Evolutionary conservation across 306 rosid genomes (phyloP).

Genomic region (Pterocarpus macrocarpus): DNA sequence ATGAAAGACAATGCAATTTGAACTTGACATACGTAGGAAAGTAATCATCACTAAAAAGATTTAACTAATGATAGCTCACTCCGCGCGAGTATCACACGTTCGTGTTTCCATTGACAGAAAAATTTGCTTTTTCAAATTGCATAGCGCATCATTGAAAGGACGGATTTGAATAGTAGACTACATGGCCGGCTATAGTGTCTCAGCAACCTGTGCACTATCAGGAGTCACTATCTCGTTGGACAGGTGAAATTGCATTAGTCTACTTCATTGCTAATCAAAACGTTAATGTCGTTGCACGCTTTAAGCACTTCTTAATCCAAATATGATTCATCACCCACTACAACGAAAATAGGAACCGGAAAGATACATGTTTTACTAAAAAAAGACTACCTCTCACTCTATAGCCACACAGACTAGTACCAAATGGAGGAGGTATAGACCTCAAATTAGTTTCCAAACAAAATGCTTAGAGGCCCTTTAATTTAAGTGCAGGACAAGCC

Average conservation of each 20-base stretch:
- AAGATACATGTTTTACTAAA: slow-evolving; percentile 30
- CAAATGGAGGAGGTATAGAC: not conserved
- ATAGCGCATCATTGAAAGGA: not conserved
- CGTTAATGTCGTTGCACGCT: slow-evolving; percentile 6
- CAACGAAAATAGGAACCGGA: slow-evolving; percentile 33
- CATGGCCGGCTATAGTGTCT: too few species aligned
- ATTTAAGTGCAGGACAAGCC: slow-evolving; percentile 24
- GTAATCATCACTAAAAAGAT: slow-evolving; percentile 2
- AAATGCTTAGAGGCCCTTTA: slow-evolving; percentile 4
- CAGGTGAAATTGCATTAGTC: slow-evolving; percentile 25
- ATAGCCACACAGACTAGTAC: slow-evolving; percentile 36
- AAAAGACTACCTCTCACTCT: slow-evolving; percentile 20
- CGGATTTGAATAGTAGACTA: not conserved
- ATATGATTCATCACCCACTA: slow-evolving; percentile 19
- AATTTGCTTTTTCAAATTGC: slow-evolving; percentile 5
- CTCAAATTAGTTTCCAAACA: slow-evolving; percentile 37
- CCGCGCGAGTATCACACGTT: slow-evolving; percentile 31
- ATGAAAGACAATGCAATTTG: not conserved
- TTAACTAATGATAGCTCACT: not conserved
- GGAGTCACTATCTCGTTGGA: slow-evolving; percentile 21
- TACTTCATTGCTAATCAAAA: slow-evolving; percentile 27
- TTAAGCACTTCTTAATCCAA: slow-evolving; percentile 11
- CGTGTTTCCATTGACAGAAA: not conserved
- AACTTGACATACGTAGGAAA: not conserved
- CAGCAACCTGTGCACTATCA: slow-evolving; percentile 15